Base-by-base conservation (phyloP, 139 green algal genomes). In the Chlorella sorokiniana region DNA sequence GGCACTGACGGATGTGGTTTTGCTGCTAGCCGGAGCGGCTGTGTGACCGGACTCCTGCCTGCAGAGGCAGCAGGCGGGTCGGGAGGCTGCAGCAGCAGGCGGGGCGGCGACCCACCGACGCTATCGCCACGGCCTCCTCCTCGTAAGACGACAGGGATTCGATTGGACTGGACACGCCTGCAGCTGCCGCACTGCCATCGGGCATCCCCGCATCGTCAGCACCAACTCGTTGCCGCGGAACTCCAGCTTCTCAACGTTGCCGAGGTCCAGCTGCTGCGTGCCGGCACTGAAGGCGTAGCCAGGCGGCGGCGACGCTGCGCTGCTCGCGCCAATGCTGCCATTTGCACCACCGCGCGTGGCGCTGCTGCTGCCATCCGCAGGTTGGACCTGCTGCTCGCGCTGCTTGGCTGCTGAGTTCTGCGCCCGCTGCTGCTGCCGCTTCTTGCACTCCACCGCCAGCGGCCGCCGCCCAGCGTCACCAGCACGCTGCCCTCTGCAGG, bases 211-310 rank as follows among this genome's bases (percentile, higher is more conserved):
- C 44, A 83, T 40, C 3, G 68, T 86, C 14, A 79, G 59, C 22
- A 79, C 72, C 41, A 86, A 29, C 70, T 82, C 65, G 48, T 82
- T 81, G 56, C 81, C 74, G 18, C 81, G 71, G 2, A 80, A 14
- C 65, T 85, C 81, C 29, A 85, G 27, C 18, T 45, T 81, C 29
- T 78, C 56, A 22, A 85, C 42, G 4, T 31, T 27, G n/a, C 11
- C 31, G 0, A 81, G 31, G 51, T 85, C 72, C 35, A 83, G 35
- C 35, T 83, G 51, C 48, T 52, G 59, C 14, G 33, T 18, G 5
- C 14, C 38, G 40, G 27, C 11, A 23, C 38, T 33, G 62, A 62
- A 9, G 33, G 77, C n/a, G 62, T 70, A 41, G 38, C 38, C 69
- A 25, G 8, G 45, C 10, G 52, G 35, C 63, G 25, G 52, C 40